Evolutionary conservation across 805 yeast species (phyloP).

Genomic region (Kluyveromyces siamensis): DNA sequence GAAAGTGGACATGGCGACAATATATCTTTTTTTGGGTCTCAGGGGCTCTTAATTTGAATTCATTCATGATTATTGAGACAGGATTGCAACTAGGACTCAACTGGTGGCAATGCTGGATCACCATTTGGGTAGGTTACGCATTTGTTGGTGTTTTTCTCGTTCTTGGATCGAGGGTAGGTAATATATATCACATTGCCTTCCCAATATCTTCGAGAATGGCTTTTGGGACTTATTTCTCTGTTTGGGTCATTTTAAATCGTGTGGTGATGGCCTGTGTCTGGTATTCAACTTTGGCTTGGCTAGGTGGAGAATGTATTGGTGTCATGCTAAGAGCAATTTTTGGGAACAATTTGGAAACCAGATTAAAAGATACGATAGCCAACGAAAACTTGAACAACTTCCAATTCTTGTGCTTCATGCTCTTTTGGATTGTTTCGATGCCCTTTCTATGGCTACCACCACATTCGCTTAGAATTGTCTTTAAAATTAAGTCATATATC

Average conservation of each 20-base stretch:
- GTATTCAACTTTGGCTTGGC: slow-evolving; percentile 80
- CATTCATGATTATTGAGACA: slow-evolving; percentile 89
- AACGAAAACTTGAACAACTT: slow-evolving; percentile 57
- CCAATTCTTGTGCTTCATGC: slow-evolving; percentile 64
- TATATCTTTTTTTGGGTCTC: slow-evolving; percentile 80
- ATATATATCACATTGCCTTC: slow-evolving; percentile 73
- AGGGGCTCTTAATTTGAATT: slow-evolving; percentile 82
- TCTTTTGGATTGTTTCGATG: slow-evolving; percentile 71
- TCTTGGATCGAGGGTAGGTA: slow-evolving; percentile 68
- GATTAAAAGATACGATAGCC: slow-evolving; percentile 54
- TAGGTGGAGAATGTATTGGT: slow-evolving; percentile 79
- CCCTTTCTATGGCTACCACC: slow-evolving; percentile 83
- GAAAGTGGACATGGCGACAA: slow-evolving; percentile 84
- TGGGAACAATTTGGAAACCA: slow-evolving; percentile 52
- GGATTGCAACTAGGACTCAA: slow-evolving; percentile 71
- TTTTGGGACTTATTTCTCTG: slow-evolving; percentile 79
- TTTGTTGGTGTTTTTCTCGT: slow-evolving; percentile 64
- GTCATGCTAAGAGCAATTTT: slow-evolving; percentile 72
- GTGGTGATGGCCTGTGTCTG: slow-evolving; percentile 84
- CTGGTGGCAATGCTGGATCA: slow-evolving; percentile 91
- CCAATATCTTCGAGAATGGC: slow-evolving; percentile 78
- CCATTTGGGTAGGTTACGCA: slow-evolving; percentile 80
- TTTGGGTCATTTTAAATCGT: slow-evolving; percentile 85
- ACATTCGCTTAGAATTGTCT: slow-evolving; percentile 72
- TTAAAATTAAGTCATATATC: slow-evolving; percentile 68